Evolutionary conservation across 352 stramenopile species (phyloP).

Genomic region (Phytophthora hibernalis): DNA sequence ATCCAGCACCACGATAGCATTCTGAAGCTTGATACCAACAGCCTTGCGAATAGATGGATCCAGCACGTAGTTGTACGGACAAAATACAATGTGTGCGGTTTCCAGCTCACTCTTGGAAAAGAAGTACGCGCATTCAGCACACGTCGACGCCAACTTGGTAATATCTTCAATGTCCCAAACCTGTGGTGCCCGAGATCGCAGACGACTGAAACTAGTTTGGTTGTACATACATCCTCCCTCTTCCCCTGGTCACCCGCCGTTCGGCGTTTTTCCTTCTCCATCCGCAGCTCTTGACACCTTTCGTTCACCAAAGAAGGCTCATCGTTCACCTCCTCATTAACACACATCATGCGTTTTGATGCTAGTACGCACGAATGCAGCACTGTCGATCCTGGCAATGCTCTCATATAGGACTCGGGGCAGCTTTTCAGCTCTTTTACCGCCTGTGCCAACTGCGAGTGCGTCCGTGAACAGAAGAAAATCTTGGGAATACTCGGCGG

Average conservation of each 20-base stretch:
- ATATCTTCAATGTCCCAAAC: slow-evolving; percentile 89
- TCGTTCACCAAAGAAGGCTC: slow-evolving; percentile 64
- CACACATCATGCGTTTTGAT: slow-evolving; percentile 77
- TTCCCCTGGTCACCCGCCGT: slow-evolving; percentile 29
- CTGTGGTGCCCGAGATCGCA: slow-evolving; percentile 48
- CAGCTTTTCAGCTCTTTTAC: slow-evolving; percentile 81
- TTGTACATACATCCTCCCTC: slow-evolving; percentile 64
- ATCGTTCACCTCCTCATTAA: slow-evolving; percentile 71
- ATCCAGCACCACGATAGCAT: slow-evolving; percentile 85
- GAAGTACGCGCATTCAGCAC: slow-evolving; percentile 80
- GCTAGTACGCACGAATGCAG: slow-evolving; percentile 76
- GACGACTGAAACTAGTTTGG: slow-evolving; percentile 41
- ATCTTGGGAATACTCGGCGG: slow-evolving; percentile 56
- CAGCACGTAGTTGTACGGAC: slow-evolving; percentile 89
- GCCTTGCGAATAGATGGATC: slow-evolving; percentile 74
- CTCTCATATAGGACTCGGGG: slow-evolving; percentile 60
- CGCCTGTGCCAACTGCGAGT: slow-evolving; percentile 82
- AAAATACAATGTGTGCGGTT: slow-evolving; percentile 80
- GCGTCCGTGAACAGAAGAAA: slow-evolving; percentile 86
- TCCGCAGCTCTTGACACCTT: slow-evolving; percentile 59
- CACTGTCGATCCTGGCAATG: slow-evolving; percentile 37
- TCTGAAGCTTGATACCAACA: slow-evolving; percentile 67
- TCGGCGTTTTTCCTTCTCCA: slow-evolving; percentile 28
- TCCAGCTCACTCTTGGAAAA: slow-evolving; percentile 57
- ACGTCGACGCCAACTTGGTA: slow-evolving; percentile 56